phyloP scores from a whole-genome alignment of 257 asterid genomes.

The Capsicum pubescens region DNA sequence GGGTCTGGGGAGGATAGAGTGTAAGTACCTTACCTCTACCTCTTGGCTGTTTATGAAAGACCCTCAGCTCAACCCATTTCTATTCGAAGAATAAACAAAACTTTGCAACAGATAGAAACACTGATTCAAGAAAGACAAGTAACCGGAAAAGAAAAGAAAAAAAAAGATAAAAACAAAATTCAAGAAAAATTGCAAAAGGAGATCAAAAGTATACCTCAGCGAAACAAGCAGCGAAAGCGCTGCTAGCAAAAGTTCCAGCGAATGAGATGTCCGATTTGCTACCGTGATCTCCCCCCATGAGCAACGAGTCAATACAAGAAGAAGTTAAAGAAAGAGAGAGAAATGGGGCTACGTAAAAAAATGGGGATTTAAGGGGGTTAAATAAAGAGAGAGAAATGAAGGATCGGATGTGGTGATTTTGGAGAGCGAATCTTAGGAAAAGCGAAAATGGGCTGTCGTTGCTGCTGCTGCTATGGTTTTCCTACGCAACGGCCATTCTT shows the following conservation, averaged over 20 bases:
- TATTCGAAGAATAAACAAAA: neutral
- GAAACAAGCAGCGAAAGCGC: slow-evolving; percentile 95
- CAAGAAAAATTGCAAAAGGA: neutral
- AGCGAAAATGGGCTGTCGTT: neutral
- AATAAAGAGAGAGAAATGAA: neutral
- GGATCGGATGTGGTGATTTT: neutral
- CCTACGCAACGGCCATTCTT: slow-evolving; percentile 18
- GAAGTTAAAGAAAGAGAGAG: neutral
- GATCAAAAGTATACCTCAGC: slow-evolving; percentile 66
- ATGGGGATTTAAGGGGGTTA: neutral
- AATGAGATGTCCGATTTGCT: slow-evolving; percentile 79
- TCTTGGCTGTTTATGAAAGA: too few species aligned
- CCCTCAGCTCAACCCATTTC: neutral
- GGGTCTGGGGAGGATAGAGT: too few species aligned
- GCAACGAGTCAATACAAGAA: neutral
- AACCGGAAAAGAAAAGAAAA: neutral
- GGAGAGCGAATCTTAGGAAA: neutral
- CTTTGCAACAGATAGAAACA: neutral
- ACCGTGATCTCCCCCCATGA: slow-evolving; percentile 70
- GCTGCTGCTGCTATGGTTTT: neutral
- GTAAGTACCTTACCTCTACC: too few species aligned
- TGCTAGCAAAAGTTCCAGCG: slow-evolving; percentile 78
- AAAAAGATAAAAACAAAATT: neutral
- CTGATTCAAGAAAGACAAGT: neutral
- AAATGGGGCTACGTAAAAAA: neutral